Conservation (phyloP, 2,329 filamentous ascomycete species). For the Gremmenia infestans region DNA sequence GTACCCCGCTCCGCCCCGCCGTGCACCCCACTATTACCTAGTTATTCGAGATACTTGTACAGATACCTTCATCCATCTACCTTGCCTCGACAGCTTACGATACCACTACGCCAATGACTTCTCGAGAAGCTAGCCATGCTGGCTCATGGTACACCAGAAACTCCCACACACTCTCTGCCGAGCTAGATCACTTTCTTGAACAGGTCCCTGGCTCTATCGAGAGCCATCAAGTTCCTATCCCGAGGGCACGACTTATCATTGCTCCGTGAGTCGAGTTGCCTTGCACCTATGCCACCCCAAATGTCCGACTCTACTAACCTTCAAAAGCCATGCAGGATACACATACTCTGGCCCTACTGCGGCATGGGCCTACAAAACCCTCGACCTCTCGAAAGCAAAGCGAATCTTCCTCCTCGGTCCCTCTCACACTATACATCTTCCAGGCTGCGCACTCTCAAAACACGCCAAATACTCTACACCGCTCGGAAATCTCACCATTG, state of each 20-base stretch:
- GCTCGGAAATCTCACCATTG: slow-evolving; percentile 64
- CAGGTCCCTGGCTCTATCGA: slow-evolving; percentile 63
- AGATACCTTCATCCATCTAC: neutral
- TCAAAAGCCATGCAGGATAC: slow-evolving; percentile 81
- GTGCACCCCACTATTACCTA: too few species aligned
- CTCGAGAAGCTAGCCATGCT: slow-evolving; percentile 66
- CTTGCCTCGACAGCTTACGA: neutral
- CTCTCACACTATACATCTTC: slow-evolving; percentile 81
- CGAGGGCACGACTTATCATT: slow-evolving; percentile 78
- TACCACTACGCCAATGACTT: slow-evolving; percentile 27
- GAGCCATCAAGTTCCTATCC: slow-evolving; percentile 57
- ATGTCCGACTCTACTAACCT: slow-evolving; percentile 6
- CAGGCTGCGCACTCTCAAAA: slow-evolving; percentile 69
- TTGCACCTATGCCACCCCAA: neutral
- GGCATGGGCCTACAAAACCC: slow-evolving; percentile 87
- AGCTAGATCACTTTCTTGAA: slow-evolving; percentile 73
- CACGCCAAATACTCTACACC: slow-evolving; percentile 70
- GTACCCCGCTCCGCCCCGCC: too few species aligned
- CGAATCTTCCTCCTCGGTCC: slow-evolving; percentile 89
- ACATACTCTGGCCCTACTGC: slow-evolving; percentile 86
- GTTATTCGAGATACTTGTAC: too few species aligned
- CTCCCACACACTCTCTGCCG: slow-evolving; percentile 50
- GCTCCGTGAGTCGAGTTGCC: slow-evolving; percentile 65
- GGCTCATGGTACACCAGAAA: slow-evolving; percentile 79
- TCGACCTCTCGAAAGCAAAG: slow-evolving; percentile 78